Percentiles rank a stretch among this genome's conserved stretches.
phyloP scores from a whole-genome alignment of 768 basidiomycete species.

The Calocybe gangraenosa region DNA sequence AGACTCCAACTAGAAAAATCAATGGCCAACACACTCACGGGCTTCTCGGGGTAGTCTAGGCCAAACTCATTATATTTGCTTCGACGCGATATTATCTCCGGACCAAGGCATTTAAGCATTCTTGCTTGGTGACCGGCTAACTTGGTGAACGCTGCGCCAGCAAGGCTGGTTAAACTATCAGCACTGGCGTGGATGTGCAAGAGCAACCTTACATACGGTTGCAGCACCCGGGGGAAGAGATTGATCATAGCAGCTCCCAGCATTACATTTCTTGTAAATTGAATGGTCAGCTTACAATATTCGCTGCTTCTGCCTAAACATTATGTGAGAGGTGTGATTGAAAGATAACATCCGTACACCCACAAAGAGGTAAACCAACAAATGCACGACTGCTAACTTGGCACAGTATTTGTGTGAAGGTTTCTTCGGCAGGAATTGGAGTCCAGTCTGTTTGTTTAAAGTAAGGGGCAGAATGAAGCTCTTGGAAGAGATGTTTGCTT shows the following conservation, averaged over 20 bases:
- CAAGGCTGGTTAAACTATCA: slow-evolving; percentile 4
- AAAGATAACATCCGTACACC: slow-evolving; percentile 1
- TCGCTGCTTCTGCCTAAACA: slow-evolving; percentile 24
- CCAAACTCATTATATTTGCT: slow-evolving; percentile 7
- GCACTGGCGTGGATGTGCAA: not conserved
- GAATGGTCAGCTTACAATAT: slow-evolving; percentile 22
- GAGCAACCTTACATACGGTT: slow-evolving; percentile 21
- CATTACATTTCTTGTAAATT: slow-evolving; percentile 24
- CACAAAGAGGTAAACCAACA: slow-evolving; percentile 29
- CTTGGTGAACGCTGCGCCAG: slow-evolving; percentile 7
- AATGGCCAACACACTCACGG: slow-evolving; percentile 1
- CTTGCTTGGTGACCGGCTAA: slow-evolving; percentile 5
- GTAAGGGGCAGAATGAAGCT: not conserved
- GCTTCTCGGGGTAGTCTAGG: slow-evolving; percentile 10
- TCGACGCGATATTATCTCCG: slow-evolving; percentile 7
- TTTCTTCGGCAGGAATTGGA: slow-evolving; percentile 13
- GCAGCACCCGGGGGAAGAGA: slow-evolving; percentile 24
- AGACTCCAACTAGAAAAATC: not conserved
- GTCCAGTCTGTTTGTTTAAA: slow-evolving; percentile 18
- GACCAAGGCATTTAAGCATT: slow-evolving; percentile 4
- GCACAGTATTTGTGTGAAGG: slow-evolving; percentile 22
- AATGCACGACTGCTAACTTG: slow-evolving; percentile 28
- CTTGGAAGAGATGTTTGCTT: slow-evolving; percentile 18
- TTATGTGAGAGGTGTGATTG: not conserved
- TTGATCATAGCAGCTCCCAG: slow-evolving; percentile 19